phyloP scores from a whole-genome alignment of 768 basidiomycete species.

The Fomitopsis pulvina region DNA sequence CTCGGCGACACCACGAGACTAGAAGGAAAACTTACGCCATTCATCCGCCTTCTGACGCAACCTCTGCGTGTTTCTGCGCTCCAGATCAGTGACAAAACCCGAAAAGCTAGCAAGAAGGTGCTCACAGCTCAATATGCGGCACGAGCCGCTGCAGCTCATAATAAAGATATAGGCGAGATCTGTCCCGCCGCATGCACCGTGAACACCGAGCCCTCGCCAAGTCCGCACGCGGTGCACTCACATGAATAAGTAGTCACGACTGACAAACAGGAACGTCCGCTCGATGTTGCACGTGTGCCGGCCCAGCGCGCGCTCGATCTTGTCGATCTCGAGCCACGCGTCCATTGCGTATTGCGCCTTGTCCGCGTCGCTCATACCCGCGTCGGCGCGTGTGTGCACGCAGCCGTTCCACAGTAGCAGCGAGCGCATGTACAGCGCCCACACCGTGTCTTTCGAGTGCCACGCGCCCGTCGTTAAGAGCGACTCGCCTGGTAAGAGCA shows the following conservation, averaged over 20 bases:
- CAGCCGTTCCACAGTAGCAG: constrained; percentile 73
- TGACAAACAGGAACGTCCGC: constrained; percentile 60
- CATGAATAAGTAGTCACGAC: constrained; percentile 75
- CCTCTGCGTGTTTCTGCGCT: constrained; percentile 24
- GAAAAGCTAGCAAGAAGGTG: neutral
- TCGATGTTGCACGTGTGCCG: constrained; percentile 63
- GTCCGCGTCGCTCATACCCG: constrained; percentile 36
- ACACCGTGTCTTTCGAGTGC: constrained; percentile 59
- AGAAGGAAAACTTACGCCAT: constrained; percentile 19
- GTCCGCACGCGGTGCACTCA: constrained; percentile 27
- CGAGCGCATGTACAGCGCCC: constrained; percentile 66
- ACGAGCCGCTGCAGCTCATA: constrained; percentile 63
- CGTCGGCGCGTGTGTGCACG: constrained; percentile 46
- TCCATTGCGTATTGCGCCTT: constrained; percentile 58
- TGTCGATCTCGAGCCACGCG: constrained; percentile 67
- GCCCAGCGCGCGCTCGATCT: constrained; percentile 55
- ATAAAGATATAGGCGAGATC: constrained; percentile 64
- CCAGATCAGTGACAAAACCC: constrained; percentile 37
- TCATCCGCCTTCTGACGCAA: constrained; percentile 25
- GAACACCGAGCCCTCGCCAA: neutral
- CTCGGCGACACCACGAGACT: neutral
- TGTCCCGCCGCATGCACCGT: constrained; percentile 21
- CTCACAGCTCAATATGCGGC: constrained; percentile 50
- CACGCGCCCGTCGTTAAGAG: constrained; percentile 22
- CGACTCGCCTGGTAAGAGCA: constrained; percentile 75